Base-by-base conservation (phyloP, 768 basidiomycete species). In the Pulveroboletus sp. region DNA sequence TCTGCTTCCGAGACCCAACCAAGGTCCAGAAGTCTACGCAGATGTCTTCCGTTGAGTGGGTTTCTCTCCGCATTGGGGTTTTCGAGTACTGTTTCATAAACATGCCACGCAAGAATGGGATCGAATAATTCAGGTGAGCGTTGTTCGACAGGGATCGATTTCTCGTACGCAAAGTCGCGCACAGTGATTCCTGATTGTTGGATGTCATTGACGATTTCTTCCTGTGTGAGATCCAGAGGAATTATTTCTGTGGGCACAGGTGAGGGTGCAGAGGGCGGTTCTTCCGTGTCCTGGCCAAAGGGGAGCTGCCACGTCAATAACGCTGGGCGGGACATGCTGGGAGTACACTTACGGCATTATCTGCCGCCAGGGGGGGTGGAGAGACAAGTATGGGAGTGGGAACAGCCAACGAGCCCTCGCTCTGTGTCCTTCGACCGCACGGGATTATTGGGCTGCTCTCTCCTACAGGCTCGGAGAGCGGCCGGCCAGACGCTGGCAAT, bases 191-290 rank as follows among this genome's bases (percentile, higher is more conserved):
- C 66, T 9, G 44, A 56, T 28, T 50, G 51, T 39, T 67, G 61
- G 21, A 67, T 66, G 11, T 68, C 66, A 17, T 50, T 37, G n/a
- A 68, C 66, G 6, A 69, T 69, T 50, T 68, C 66, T 35, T 67
- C 65, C 39, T 61, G 63, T 1, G 65, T 68, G 33, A 67, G 66
- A 42, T 68, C 66, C 12, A 50, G 17, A n/a, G 68, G 48, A 12
- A 69, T 64, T n/a, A 68, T 68, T 46, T 68, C 66, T 8, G 66
- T 68, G 4, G 66, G 63, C 0, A 66, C 65, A 15, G 65, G 67
- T 3, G 69, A 69, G 6, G 69, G 66, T 12, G 66, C 57, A 14
- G 61, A 54, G 11, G 53, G 26, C 12, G 53, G 36, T 43, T 50
- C 50, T 26, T 58, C 56, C 37, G 46, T 21, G 45, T 54, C 45